Percentiles rank a stretch among this genome's conserved stretches.
These are phyloP conservation scores for Ceriops zippeliana DNA, from an alignment of 345 rosid species.

Conservation along the genomic window DNA sequence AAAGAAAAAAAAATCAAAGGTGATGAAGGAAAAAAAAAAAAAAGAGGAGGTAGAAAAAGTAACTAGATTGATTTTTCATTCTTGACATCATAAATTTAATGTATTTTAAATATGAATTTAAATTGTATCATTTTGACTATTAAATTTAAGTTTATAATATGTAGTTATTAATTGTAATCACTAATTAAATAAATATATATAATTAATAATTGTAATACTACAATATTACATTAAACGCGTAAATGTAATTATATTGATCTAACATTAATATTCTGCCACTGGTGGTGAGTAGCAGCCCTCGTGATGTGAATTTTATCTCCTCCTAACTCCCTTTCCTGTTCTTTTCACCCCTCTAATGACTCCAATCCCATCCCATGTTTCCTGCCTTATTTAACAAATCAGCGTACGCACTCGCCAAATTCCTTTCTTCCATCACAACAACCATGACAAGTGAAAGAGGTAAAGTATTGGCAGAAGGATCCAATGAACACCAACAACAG, in stretches of 20 bases:
- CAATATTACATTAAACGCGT: no score
- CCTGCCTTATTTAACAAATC: constrained; percentile 24
- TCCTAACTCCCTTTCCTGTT: constrained; percentile 34
- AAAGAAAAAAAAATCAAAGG: not conserved
- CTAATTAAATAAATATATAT: no score
- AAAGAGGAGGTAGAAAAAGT: constrained; percentile 22
- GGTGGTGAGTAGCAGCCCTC: not conserved
- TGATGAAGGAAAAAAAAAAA: constrained; percentile 5
- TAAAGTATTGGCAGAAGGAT: constrained; percentile 38
- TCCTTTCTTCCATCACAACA: constrained; percentile 9
- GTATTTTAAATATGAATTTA: no score
- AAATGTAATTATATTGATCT: no score
- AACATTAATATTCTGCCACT: no score
- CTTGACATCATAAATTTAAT: no score
- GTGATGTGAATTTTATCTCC: constrained; percentile 22
- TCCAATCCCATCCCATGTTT: constrained; percentile 4
- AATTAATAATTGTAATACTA: no score
- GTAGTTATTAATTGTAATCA: no score
- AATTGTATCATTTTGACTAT: no score
- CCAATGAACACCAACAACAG: constrained; percentile 17
- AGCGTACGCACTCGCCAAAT: not conserved
- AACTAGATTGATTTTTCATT: constrained; percentile 10
- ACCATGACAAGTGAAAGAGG: constrained; percentile 47
- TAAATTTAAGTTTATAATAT: no score
- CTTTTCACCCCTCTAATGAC: constrained; percentile 22